Evolutionary conservation across 1,284 basidiomycete genomes (phyloP), one percentile per base, ranked within the genome.

Genomic region (Apiotrichum mycotoxinovorans): DNA sequence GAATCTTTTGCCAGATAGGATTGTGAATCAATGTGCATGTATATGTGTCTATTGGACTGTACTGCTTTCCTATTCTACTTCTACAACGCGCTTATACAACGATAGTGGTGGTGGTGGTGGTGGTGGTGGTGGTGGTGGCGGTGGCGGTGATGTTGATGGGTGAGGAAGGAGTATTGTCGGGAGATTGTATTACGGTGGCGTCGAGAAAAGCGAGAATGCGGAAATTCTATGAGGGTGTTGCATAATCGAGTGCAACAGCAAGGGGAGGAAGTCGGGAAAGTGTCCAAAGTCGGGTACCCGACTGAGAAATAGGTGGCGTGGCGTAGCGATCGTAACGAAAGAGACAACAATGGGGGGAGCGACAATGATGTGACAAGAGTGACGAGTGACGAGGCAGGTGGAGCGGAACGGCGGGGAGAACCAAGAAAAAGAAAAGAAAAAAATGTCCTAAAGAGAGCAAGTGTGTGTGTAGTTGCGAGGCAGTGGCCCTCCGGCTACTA

Each of bases 401-500:
- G 23, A 14, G n/a, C 23, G 41, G 18, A 7, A 18, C 37, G 37
- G 18, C 17, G 9, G 9, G 20, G 41, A 9, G 20, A 14, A 25
- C 22, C 5, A 41, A 41, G 22, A 42, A 12, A 42, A 12, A 42
- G 41, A 25, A 9, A n/a, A n/a, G n/a, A n/a, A n/a, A n/a, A n/a
- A n/a, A n/a, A n/a, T n/a, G n/a, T n/a, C n/a, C n/a, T n/a, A n/a
- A n/a, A n/a, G n/a, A n/a, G n/a, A n/a, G n/a, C n/a, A n/a, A n/a
- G n/a, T n/a, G n/a, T n/a, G n/a, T n/a, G n/a, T n/a, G n/a, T n/a
- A n/a, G n/a, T n/a, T n/a, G n/a, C n/a, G n/a, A n/a, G n/a, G n/a
- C n/a, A n/a, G n/a, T n/a, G n/a, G n/a, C n/a, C n/a, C n/a, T n/a
- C 40, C 40, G 40, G 42, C 18, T 47, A 47, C 18, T 47, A 47